Evolutionary conservation across 257 asterid genomes (phyloP), one percentile per base, ranked within the genome.

Genomic region (Echium plantagineum): DNA sequence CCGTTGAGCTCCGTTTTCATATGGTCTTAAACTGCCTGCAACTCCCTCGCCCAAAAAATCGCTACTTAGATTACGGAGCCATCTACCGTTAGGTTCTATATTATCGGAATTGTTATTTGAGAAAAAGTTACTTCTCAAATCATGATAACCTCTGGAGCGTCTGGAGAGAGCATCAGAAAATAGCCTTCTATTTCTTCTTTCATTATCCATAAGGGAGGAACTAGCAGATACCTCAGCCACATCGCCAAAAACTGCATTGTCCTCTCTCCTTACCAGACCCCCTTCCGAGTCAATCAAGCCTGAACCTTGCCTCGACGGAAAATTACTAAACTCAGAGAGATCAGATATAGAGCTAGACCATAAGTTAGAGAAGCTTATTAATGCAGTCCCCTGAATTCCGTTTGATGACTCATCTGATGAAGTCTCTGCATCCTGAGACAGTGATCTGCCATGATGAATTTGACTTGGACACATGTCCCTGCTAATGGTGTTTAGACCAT

Each of bases 111-210:
- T 77, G 72, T 75, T 78, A 35, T 85, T 73, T 26, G 94, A 69
- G 38, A 77, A 77, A 15, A 60, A 56, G 63, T 67, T 73, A 28
- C 69, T 71, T 69, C 80, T 76, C 24, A 85, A 74, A 47, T 85
- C 81, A 24, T 75, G 51, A 65, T 72, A 79, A 71, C 94, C 78
- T 77, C 96, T 80, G 51, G 91, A 83, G 74, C 84, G 84, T 72
- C 94, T 79, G 35, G 95, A 79, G 69, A 87, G 87, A 47, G 96
- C 84, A 71, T 91, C 96, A 95, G 90, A 82, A 66, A 87, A 91
- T 66, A 87, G 79, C 73, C 96, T 83, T 80, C 94, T 87, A 65
- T 83, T 80, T 71, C 91, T 80, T 59, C 76, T 80, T 60, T 80
- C 95, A 0, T 72, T 75, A 71, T 70, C 80, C 67, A 71, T 68